These are phyloP conservation scores for Escallonia rubra DNA, from an alignment of 129 eudicot species.

Conservation along the genomic window DNA sequence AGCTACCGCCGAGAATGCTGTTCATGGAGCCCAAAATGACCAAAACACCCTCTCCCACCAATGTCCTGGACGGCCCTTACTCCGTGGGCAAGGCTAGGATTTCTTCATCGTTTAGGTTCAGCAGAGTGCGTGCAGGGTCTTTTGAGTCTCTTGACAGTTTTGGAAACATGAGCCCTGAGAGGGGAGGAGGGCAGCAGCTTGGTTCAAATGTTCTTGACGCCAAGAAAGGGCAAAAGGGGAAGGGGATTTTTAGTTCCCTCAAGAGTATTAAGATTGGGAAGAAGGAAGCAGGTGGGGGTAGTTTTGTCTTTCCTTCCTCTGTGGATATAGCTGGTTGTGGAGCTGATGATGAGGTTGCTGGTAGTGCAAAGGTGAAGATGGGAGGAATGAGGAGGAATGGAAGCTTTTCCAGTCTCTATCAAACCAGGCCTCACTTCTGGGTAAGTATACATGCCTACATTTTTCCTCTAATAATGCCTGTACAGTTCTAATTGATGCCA, in stretches of 20 bases:
- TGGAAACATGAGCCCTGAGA: constrained; percentile 15
- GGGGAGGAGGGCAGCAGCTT: constrained; percentile 11
- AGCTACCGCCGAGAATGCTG: constrained; percentile 60
- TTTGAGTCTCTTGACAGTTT: constrained; percentile 35
- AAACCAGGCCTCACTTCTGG: constrained; percentile 57
- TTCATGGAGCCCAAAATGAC: constrained; percentile 18
- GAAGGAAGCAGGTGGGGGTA: constrained; percentile 31
- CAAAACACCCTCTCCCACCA: constrained; percentile 71
- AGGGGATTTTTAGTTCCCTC: constrained; percentile 46
- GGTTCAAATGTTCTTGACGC: constrained; percentile 18
- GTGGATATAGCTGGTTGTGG: constrained; percentile 4
- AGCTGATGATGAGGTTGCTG: constrained; percentile 12
- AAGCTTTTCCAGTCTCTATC: constrained; percentile 40
- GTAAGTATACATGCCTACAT: constrained; percentile 28
- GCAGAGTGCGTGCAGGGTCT: constrained; percentile 36
- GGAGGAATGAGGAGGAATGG: constrained; percentile 34
- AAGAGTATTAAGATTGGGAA: constrained; percentile 12
- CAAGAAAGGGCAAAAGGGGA: constrained; percentile 9
- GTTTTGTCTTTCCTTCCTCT: constrained; percentile 36
- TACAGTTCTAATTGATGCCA: too few relatives aligned
- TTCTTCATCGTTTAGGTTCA: constrained; percentile 48
- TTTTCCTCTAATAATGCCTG: too few relatives aligned
- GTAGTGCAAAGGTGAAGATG: constrained; percentile 22
- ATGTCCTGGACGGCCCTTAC: constrained; percentile 69
- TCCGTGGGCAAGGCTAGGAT: constrained; percentile 18